A percentile compares a stretch with the other conserved stretches of the same genome.
These are phyloP conservation scores for Babesia divergens DNA, from an alignment of 169 alveolate genomes.

Conservation along the genomic window DNA sequence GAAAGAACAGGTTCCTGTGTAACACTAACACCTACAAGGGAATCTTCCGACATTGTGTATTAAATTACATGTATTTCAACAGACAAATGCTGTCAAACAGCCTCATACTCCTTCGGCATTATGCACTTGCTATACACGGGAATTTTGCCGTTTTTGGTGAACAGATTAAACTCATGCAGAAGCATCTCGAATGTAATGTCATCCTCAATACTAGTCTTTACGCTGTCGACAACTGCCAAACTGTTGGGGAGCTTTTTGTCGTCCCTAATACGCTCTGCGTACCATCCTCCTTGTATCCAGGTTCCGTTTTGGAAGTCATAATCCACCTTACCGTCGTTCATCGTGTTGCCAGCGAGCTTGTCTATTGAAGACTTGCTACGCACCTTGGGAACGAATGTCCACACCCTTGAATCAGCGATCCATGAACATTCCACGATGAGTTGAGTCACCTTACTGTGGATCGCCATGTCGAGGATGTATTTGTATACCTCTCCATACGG, in stretches of 20 bases:
- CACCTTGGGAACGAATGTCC: constrained; percentile 68
- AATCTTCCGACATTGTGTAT: no score
- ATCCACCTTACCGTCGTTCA: constrained; percentile 49
- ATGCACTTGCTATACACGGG: constrained; percentile 59
- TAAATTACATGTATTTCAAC: no score
- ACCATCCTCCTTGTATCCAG: constrained; percentile 88
- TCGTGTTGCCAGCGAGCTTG: background rate
- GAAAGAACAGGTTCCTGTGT: no score
- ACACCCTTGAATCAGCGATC: constrained; percentile 67
- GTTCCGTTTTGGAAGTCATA: constrained; percentile 76
- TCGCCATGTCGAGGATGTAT: constrained; percentile 71
- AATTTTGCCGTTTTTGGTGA: constrained; percentile 51
- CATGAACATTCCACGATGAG: constrained; percentile 73
- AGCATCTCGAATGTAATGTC: constrained; percentile 78
- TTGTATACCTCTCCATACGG: constrained; percentile 83
- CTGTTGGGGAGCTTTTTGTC: constrained; percentile 83
- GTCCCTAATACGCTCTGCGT: constrained; percentile 84
- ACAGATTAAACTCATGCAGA: constrained; percentile 65
- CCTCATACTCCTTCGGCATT: constrained; percentile 40
- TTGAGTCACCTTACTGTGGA: constrained; percentile 60
- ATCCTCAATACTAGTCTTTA: constrained; percentile 79
- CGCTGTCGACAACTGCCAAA: constrained; percentile 72
- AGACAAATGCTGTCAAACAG: no score
- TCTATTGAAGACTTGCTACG: background rate
- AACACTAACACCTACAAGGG: no score